A percentile compares a stretch with the other conserved stretches of the same genome.
Conservation (phyloP, 345 rosid species). For the Limnanthes douglasii region DNA sequence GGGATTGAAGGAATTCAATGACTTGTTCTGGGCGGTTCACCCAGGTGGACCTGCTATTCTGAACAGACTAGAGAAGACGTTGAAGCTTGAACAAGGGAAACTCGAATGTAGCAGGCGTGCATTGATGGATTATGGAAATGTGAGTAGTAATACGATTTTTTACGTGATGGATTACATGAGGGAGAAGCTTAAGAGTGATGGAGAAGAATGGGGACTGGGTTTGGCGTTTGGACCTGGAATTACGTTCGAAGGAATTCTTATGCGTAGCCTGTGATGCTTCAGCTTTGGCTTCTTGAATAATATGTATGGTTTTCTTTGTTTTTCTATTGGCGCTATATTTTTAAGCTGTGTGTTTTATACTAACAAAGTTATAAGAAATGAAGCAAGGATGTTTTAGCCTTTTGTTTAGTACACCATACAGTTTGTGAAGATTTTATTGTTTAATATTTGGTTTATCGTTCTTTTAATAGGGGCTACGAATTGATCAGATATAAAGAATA, state of each 20-base stretch:
- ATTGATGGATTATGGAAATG: constrained; percentile 75
- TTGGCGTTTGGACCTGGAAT: constrained; percentile 93
- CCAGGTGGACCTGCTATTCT: constrained; percentile 94
- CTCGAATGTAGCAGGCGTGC: constrained; percentile 77
- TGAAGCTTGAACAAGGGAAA: constrained; percentile 34
- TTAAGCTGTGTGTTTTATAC: no score
- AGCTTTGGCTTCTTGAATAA: no score
- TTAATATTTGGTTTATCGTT: no score
- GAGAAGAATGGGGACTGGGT: constrained; percentile 81
- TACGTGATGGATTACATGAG: constrained; percentile 85
- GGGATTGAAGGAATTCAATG: constrained; percentile 35
- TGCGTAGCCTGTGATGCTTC: constrained; percentile 88
- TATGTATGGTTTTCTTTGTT: no score
- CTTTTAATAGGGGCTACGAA: no score
- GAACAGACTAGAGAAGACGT: constrained; percentile 48
- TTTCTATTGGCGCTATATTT: no score
- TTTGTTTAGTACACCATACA: no score
- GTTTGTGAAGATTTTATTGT: no score
- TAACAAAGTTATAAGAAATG: no score
- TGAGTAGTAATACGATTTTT: constrained; percentile 72
- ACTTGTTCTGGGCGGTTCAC: constrained; percentile 91
- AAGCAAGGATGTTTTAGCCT: no score
- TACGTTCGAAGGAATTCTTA: constrained; percentile 91
- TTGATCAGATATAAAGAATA: no score
- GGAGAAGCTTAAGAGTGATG: constrained; percentile 46